phyloP scores from a whole-genome alignment of 2,329 filamentous ascomycete genomes.

The Chaetomiaceae sp. region DNA sequence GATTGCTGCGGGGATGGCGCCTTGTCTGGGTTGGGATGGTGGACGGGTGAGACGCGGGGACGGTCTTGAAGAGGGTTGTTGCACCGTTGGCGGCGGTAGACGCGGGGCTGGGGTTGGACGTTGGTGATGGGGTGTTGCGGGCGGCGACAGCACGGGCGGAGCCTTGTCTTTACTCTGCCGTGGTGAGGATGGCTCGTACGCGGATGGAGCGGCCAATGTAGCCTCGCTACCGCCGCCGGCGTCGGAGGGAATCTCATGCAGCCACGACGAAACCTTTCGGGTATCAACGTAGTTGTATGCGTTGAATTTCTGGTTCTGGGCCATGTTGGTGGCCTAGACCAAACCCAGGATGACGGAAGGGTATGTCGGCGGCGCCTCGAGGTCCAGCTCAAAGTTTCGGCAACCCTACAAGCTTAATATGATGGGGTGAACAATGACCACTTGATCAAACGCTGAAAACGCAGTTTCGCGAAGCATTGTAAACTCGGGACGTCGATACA shows the following conservation, averaged over 20 bases:
- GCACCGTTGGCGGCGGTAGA: neutral
- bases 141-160: neutral
- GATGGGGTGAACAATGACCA: too few species aligned
- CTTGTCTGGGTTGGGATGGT: neutral
- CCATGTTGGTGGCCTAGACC: too few species aligned
- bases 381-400: too few species aligned
- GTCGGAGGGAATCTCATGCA: slow-evolving; percentile 7
- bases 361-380: too few species aligned
- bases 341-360: too few species aligned
- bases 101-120: neutral
- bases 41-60: neutral
- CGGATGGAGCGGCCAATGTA: slow-evolving; percentile 3
- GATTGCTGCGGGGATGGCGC: neutral
- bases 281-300: neutral
- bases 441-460: too few species aligned
- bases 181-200: neutral
- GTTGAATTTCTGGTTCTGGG: neutral
- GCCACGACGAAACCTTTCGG: slow-evolving; percentile 1
- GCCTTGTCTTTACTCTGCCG: neutral
- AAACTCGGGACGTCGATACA: too few species aligned
- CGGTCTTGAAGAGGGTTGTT: too few species aligned
- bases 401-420: too few species aligned
- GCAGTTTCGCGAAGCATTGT: too few species aligned
- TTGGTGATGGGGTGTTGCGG: neutral
- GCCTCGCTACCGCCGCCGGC: slow-evolving; percentile 5